Conservation (phyloP, 176 grass and related monocot species). For the Bonia amplexicaulis region DNA sequence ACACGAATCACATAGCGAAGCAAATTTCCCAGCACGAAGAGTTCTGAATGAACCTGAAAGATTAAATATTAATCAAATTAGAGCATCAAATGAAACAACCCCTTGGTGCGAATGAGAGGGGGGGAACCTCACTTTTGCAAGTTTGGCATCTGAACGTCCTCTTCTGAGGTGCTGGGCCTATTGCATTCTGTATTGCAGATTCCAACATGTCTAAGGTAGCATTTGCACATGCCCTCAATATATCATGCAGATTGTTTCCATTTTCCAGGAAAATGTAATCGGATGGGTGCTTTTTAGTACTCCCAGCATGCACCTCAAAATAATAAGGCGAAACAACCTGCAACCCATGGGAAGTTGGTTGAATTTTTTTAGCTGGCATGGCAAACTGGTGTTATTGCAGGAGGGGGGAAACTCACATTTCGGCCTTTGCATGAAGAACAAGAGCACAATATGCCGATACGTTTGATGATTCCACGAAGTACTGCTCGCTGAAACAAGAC, state of each 20-base stretch:
- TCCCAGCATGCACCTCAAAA: slow-evolving; percentile 80
- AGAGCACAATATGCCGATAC: slow-evolving; percentile 49
- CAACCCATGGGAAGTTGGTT: slow-evolving; percentile 3
- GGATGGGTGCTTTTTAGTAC: slow-evolving; percentile 64
- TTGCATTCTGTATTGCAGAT: slow-evolving; percentile 45
- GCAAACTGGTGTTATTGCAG: neutral
- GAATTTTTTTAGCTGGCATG: neutral
- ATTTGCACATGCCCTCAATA: slow-evolving; percentile 40
- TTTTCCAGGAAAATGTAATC: slow-evolving; percentile 68
- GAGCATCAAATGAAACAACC: neutral
- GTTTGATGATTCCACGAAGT: slow-evolving; percentile 60
- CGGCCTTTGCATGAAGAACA: slow-evolving; percentile 60
- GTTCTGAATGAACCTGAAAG: slow-evolving; percentile 45
- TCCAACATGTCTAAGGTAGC: slow-evolving; percentile 48
- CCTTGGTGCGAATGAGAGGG: neutral
- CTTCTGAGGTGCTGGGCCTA: slow-evolving; percentile 44
- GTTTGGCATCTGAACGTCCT: slow-evolving; percentile 39
- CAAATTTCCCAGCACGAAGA: slow-evolving; percentile 41
- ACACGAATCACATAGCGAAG: slow-evolving; percentile 55
- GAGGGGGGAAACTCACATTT: slow-evolving; percentile 32
- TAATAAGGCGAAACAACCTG: slow-evolving; percentile 63
- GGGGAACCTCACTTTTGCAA: slow-evolving; percentile 40
- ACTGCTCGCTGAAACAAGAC: slow-evolving; percentile 48
- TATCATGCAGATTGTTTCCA: slow-evolving; percentile 61
- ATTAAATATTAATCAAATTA: neutral